A percentile compares a stretch with the other conserved stretches of the same genome.
These are phyloP conservation scores for Pichia eremophila DNA, from an alignment of 805 yeast genomes.

Conservation along the genomic window DNA sequence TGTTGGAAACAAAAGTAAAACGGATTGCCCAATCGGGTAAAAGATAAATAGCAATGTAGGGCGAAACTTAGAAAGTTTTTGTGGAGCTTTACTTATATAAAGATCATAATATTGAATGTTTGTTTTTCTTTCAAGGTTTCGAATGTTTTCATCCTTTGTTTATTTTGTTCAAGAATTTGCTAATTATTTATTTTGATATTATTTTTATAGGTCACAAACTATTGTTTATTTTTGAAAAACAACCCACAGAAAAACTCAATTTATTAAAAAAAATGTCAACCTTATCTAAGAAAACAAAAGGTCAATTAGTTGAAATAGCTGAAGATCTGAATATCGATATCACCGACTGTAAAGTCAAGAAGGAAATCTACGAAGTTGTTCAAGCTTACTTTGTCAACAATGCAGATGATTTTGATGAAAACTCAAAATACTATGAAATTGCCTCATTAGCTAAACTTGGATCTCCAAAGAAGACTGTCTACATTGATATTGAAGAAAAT, in stretches of 20 bases:
- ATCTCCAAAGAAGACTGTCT: constrained; percentile 10
- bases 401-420: constrained; percentile 14
- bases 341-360: constrained; percentile 19
- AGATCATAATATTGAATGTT: background rate
- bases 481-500: constrained; percentile 10
- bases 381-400: constrained; percentile 16
- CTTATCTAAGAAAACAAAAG: constrained; percentile 23
- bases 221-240: background rate
- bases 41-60: background rate
- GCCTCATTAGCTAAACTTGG: constrained; percentile 12
- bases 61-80: background rate
- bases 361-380: constrained; percentile 20
- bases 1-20: constrained; percentile 1
- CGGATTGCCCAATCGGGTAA: constrained; percentile 4
- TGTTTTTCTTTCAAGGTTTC: background rate
- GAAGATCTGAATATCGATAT: constrained; percentile 19
- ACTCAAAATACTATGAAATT: constrained; percentile 21
- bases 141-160: background rate
- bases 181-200: background rate
- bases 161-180: background rate
- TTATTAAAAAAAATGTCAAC: constrained; percentile 7
- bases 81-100: background rate
- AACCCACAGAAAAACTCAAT: too few species aligned
- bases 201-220: too few species aligned
- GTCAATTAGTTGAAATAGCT: constrained; percentile 25